Percentiles rank a stretch among this genome's conserved stretches.
Evolutionary conservation across 2,329 filamentous ascomycete species (phyloP).

Genomic region (Moelleriella libera): DNA sequence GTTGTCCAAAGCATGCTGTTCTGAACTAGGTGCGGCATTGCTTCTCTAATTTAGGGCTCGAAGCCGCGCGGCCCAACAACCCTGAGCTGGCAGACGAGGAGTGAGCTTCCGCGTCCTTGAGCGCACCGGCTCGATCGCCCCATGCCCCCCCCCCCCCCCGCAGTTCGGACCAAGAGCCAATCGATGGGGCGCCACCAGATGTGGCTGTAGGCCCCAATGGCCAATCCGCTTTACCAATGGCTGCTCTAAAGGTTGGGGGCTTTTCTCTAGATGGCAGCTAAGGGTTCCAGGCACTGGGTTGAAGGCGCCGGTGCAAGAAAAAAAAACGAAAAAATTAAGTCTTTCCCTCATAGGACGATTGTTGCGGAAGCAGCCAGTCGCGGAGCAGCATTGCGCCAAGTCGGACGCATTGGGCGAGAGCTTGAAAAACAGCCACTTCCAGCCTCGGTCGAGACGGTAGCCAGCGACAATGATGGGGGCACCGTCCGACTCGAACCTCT

Average conservation of each 20-base stretch:
- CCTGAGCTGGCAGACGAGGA: too few relatives aligned
- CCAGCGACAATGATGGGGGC: too few relatives aligned
- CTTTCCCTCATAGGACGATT: neutral
- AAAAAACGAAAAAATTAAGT: neutral
- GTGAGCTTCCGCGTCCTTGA: too few relatives aligned
- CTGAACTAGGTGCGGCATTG: too few relatives aligned
- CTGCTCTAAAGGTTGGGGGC: neutral
- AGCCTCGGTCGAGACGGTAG: too few relatives aligned
- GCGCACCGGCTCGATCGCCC: neutral
- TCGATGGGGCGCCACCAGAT: neutral
- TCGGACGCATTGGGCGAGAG: neutral
- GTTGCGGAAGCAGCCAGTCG: neutral
- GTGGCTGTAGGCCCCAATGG: neutral
- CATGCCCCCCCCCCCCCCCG: neutral
- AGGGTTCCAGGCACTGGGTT: too few relatives aligned
- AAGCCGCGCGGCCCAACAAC: too few relatives aligned
- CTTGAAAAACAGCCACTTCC: too few relatives aligned
- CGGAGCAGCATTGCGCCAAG: neutral
- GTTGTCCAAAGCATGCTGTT: too few relatives aligned
- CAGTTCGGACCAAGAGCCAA: neutral
- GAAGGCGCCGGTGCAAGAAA: neutral
- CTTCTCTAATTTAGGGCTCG: too few relatives aligned
- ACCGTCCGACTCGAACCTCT: too few relatives aligned
- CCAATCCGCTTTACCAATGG: neutral
- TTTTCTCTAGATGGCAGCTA: neutral